phyloP scores from a whole-genome alignment of 225 moss, liverwort and hornwort species.

The Lunularia cruciata region DNA sequence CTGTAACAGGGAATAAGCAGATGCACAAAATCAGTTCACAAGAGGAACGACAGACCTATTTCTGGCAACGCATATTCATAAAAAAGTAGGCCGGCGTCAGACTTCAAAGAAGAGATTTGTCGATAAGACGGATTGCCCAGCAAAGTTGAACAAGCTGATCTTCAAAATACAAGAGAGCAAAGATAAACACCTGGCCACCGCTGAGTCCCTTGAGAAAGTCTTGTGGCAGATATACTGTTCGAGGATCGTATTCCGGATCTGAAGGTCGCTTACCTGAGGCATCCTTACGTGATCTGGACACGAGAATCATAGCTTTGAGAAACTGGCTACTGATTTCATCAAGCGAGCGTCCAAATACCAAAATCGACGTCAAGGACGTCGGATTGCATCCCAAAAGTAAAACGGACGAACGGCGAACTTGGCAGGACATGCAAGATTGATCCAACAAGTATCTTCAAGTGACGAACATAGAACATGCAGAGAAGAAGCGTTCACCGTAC shows the following conservation, averaged over 20 bases:
- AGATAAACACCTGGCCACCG: constrained; percentile 70
- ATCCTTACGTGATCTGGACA: constrained; percentile 72
- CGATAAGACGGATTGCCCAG: neutral
- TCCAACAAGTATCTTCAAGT: too few species aligned
- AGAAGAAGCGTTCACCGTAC: constrained; percentile 37
- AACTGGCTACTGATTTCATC: neutral
- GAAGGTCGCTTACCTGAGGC: constrained; percentile 67
- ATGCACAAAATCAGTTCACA: neutral
- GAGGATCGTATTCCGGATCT: constrained; percentile 72
- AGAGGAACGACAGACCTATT: too few species aligned
- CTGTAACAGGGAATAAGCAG: constrained; percentile 43
- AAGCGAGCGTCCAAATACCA: too few species aligned
- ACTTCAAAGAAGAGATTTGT: neutral
- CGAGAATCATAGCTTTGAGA: neutral
- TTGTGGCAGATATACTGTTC: constrained; percentile 66
- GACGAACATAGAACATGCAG: neutral
- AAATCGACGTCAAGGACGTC: too few species aligned
- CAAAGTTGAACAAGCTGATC: neutral
- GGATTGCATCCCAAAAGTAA: too few species aligned
- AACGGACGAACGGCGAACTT: too few species aligned
- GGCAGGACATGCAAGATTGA: too few species aligned
- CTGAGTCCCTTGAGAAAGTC: constrained; percentile 76
- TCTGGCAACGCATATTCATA: too few species aligned
- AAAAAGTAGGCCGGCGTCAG: too few species aligned
- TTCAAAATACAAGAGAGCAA: neutral